Conservation (phyloP, 2,329 filamentous ascomycete genomes). For the Teratosphaeria epicoccoides region DNA sequence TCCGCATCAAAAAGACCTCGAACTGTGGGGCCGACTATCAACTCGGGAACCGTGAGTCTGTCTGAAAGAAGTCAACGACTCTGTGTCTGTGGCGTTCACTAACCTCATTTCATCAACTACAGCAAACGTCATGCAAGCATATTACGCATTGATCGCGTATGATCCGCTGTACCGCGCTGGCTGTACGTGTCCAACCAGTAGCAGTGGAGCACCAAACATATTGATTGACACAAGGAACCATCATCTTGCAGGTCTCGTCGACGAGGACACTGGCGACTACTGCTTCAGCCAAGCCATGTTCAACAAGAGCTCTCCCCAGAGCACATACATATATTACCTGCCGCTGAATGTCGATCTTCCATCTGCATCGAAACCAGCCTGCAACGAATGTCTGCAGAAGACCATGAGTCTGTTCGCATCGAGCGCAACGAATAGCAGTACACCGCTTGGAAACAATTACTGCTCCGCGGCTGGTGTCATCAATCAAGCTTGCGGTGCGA, state of each 20-base stretch:
- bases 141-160: conserved; percentile 67
- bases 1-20: conserved; percentile 48
- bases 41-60: conserved; percentile 54
- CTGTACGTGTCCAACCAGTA: too few relatives aligned
- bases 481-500: conserved; percentile 51
- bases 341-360: conserved; percentile 67
- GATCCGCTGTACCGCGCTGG: conserved; percentile 66
- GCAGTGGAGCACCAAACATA: too few relatives aligned
- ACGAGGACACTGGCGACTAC: conserved; percentile 36
- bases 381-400: conserved; percentile 62
- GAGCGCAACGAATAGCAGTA: conserved; percentile 54
- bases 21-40: conserved; percentile 65
- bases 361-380: conserved; percentile 56
- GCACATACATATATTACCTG: conserved; percentile 76
- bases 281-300: conserved; percentile 79
- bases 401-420: conserved; percentile 74
- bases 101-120: too few relatives aligned
- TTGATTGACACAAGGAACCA: too few relatives aligned
- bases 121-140: conserved; percentile 62
- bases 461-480: conserved; percentile 59
- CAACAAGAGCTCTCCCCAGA: conserved; percentile 57
- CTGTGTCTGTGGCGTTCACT: too few relatives aligned
- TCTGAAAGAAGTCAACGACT: too few relatives aligned
- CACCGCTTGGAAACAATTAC: conserved; percentile 61
- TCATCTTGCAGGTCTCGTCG: too few relatives aligned